Percentiles rank a stretch among this genome's conserved stretches.
phyloP scores from a whole-genome alignment of 306 rosid genomes.

The Dryas drummondii region DNA sequence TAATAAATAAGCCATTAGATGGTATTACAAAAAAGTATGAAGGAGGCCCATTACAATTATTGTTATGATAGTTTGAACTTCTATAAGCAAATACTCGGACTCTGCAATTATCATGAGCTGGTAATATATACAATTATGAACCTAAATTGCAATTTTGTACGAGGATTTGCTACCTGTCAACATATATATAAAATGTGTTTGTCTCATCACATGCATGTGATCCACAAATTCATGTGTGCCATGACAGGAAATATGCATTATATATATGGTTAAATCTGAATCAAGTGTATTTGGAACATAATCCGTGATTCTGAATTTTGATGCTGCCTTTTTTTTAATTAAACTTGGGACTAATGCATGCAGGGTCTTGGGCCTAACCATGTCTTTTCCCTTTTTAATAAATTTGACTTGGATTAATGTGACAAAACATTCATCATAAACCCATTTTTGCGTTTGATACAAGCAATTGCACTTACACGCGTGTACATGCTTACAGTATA shows the following conservation, averaged over 20 bases:
- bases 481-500: background rate
- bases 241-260: background rate
- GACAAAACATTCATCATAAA: too few species aligned
- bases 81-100: too few species aligned
- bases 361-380: constrained; percentile 1
- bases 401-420: background rate
- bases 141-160: background rate
- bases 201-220: constrained; percentile 8
- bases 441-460: background rate
- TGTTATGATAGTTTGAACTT: too few species aligned
- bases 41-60: too few species aligned
- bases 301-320: constrained; percentile 9
- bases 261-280: background rate
- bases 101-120: too few species aligned
- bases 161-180: background rate
- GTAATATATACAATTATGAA: background rate
- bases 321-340: background rate
- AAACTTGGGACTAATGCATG: background rate
- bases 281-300: constrained; percentile 33
- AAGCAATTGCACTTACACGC: background rate
- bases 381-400: background rate
- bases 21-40: too few species aligned
- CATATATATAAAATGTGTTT: background rate
- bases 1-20: too few species aligned
- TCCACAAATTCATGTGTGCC: constrained; percentile 10